Evolutionary conservation across 129 eudicot genomes (phyloP), one percentile per base, ranked within the genome.

Genomic region (Saussurea involucrata): DNA sequence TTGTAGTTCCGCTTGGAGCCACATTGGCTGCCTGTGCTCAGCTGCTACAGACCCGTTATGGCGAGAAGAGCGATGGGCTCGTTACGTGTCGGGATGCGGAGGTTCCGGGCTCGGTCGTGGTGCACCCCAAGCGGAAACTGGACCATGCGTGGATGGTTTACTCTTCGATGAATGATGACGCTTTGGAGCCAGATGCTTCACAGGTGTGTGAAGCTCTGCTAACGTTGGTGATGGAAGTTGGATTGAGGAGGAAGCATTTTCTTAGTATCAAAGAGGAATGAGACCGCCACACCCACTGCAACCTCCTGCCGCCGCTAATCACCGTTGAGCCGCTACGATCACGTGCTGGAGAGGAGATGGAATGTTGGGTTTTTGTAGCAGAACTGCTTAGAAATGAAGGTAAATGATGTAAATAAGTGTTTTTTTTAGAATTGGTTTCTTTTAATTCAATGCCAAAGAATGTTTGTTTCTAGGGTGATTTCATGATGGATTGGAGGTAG

Each of bases 141-240:
- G 99, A 95, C 68, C 99, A 95, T 53, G 97, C 95, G 3, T 95
- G 99, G 99, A 95, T 95, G 97, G 99, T 92, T 11, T 95, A 92
- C 68, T 95, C 98, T 13, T 80, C 96, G 0, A 71, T 84, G 29
- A 95, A 86, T n/a, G 97, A 95, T 68, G 92, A 95, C 76, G 85
- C 93, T 3, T 68, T 74, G 8, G 97, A 95, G 40, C 88, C 91
- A 0, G 86, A 92, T 84, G 94, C 99, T 40, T 83, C 99, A 57
- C 92, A 89, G 69, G 94, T 95, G 15, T 95, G 98, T 81, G 98
- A 95, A 74, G 98, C 97, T 40, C 85, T 95, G 71, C 24, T 95
- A 42, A 63, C 83, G 18, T 82, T 95, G 87, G 89, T 95, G 27
- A 83, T 95, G 73, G 96, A 95, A 77, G 90, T 76, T 57, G 96